phyloP scores from a whole-genome alignment of 192 early-diverging fungal species.

The Coemansia sp. region DNA sequence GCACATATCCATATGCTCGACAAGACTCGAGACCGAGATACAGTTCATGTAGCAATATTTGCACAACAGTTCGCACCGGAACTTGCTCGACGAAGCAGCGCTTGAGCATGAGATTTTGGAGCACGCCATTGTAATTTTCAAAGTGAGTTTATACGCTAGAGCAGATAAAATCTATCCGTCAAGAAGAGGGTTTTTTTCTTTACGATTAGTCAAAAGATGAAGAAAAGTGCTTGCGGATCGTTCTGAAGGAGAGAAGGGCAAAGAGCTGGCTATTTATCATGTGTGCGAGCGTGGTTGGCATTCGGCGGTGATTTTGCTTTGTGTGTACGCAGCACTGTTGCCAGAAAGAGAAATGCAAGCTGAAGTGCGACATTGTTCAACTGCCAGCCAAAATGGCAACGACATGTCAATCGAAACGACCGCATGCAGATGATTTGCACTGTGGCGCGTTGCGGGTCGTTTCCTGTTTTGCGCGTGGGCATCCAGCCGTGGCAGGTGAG shows the following conservation, averaged over 20 bases:
- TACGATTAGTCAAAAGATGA: neutral
- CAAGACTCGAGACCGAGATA: slow-evolving; percentile 14
- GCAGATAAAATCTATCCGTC: neutral
- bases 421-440: slow-evolving; percentile 5
- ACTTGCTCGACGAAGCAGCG: slow-evolving; percentile 25
- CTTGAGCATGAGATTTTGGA: slow-evolving; percentile 21
- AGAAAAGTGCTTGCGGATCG: neutral
- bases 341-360: neutral
- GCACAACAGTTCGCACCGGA: slow-evolving; percentile 40
- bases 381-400: too few species aligned
- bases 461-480: neutral
- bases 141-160: neutral
- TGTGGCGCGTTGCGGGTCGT: slow-evolving; percentile 7
- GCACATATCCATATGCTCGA: slow-evolving; percentile 40
- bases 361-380: neutral
- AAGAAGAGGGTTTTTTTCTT: neutral
- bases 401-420: too few species aligned
- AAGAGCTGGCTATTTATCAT: neutral
- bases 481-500: neutral
- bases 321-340: neutral
- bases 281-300: neutral
- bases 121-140: slow-evolving; percentile 24
- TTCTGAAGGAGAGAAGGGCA: neutral
- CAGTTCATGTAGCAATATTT: slow-evolving; percentile 32
- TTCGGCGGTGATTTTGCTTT: too few species aligned